Base-by-base conservation (phyloP, 2,329 filamentous ascomycete genomes). In the Botrytis fabae region DNA sequence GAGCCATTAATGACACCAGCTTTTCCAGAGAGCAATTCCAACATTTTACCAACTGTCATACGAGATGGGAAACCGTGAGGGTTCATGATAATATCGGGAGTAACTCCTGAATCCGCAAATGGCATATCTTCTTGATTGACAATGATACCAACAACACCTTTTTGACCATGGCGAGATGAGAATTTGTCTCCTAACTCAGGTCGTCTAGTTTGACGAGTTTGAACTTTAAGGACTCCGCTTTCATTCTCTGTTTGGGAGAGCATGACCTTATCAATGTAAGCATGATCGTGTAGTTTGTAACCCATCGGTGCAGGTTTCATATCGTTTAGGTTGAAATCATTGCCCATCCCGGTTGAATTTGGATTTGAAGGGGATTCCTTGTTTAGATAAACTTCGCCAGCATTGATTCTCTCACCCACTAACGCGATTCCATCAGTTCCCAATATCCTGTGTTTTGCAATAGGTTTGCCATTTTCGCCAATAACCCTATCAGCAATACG, bases 41-140 rank as follows among this genome's bases (percentile, higher is more conserved):
- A 89, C 86, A 99, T 92, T 83, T 99, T 99, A 46, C 96, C 96
- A 75, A 99, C 96, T 71, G 96, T 99, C 96, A 99, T 99, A 82
- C 96, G 96, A 46, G 95, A 98, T 1, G 96, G 96, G 87, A 99
- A 99, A 90, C 96, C 96, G 84, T 99, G 96, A 0, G 97, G 96
- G 85, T 99, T 99, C 96, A 99, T 99, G 89, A 99, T 99, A 77
- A 99, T 98, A 83, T 99, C 96, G 0, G 96, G 96, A n/a, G 91
- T 92, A 77, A 99, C 89, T 2, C 96, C 97, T 70, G 88, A 86
- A 83, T 99, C 96, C 51, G 92, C 92, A 84, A 99, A 99, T 0
- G 96, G 96, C 90, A 99, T 92, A 81, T 99, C 96, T 80, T 96
- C 94, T 83, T 98, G 95, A 75, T 97, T 93, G 28, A 95, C 94